Conservation (phyloP, 2,329 filamentous ascomycete species). For the Daldinia eschscholtzii region DNA sequence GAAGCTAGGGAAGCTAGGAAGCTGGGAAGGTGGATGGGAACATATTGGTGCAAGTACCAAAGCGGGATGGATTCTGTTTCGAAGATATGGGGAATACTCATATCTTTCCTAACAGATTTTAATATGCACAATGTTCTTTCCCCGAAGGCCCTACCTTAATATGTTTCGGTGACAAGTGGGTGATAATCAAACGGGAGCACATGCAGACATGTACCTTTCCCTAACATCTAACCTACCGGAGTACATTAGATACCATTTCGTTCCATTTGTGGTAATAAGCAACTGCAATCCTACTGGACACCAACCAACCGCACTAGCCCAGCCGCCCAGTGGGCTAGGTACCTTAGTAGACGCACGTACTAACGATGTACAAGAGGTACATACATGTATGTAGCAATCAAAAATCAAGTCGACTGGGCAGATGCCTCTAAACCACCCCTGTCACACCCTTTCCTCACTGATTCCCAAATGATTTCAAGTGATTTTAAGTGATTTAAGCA, state of each 20-base stretch:
- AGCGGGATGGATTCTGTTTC: constrained; percentile 37
- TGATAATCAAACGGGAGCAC: constrained; percentile 27
- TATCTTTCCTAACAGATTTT: constrained; percentile 34
- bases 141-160: constrained; percentile 10
- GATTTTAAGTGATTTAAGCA: constrained; percentile 32
- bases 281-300: constrained; percentile 30
- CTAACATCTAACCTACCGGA: background rate
- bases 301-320: constrained; percentile 22
- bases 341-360: background rate
- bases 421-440: constrained; percentile 17
- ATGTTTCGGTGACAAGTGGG: constrained; percentile 25
- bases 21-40: constrained; percentile 11
- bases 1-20: constrained; percentile 12
- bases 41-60: constrained; percentile 13
- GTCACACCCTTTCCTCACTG: constrained; percentile 26
- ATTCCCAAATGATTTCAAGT: constrained; percentile 22
- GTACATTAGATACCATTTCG: background rate
- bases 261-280: constrained; percentile 2
- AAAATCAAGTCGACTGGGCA: constrained; percentile 10
- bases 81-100: background rate
- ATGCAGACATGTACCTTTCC: background rate
- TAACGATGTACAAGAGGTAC: background rate
- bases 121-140: constrained; percentile 17
- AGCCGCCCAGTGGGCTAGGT: constrained; percentile 29
- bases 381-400: constrained; percentile 21